Evolutionary conservation across 805 yeast genomes (phyloP).

Genomic region (Kazachstania africana): DNA sequence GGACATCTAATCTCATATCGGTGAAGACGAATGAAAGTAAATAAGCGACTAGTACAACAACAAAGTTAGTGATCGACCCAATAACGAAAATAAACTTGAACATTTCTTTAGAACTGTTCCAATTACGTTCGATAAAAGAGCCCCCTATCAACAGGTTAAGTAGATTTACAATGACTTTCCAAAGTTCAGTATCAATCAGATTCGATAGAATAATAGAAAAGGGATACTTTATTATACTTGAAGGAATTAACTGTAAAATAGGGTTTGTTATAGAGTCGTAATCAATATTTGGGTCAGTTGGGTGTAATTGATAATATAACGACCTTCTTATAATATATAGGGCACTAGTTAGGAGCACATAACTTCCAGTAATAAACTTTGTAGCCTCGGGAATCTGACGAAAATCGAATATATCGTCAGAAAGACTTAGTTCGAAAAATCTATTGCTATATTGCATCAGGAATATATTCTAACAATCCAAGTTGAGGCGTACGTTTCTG

Average conservation of each 20-base stretch:
- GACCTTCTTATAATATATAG: conserved; percentile 33
- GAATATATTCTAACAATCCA: neutral
- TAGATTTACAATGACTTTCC: conserved; percentile 36
- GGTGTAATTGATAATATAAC: conserved; percentile 19
- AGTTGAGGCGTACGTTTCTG: neutral
- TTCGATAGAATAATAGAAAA: conserved; percentile 55
- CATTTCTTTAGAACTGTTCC: conserved; percentile 45
- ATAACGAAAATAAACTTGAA: conserved; percentile 35
- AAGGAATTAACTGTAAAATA: conserved; percentile 52
- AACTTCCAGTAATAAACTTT: conserved; percentile 30
- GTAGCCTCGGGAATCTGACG: conserved; percentile 36
- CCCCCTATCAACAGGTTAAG: conserved; percentile 47
- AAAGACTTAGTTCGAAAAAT: conserved; percentile 13
- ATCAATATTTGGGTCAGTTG: conserved; percentile 4
- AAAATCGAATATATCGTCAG: conserved; percentile 10
- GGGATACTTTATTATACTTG: conserved; percentile 41
- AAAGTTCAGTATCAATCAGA: conserved; percentile 46
- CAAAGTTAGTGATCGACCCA: conserved; percentile 44
- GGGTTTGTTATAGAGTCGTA: conserved; percentile 35
- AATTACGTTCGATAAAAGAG: conserved; percentile 50
- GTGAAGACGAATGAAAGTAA: conserved; percentile 17
- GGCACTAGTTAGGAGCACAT: conserved; percentile 30
- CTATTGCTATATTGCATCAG: conserved; percentile 10
- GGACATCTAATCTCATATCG: conserved; percentile 29
- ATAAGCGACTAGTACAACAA: conserved; percentile 25